phyloP scores from a whole-genome alignment of 2,329 filamentous ascomycete genomes.

The Fusarium oxysporum region DNA sequence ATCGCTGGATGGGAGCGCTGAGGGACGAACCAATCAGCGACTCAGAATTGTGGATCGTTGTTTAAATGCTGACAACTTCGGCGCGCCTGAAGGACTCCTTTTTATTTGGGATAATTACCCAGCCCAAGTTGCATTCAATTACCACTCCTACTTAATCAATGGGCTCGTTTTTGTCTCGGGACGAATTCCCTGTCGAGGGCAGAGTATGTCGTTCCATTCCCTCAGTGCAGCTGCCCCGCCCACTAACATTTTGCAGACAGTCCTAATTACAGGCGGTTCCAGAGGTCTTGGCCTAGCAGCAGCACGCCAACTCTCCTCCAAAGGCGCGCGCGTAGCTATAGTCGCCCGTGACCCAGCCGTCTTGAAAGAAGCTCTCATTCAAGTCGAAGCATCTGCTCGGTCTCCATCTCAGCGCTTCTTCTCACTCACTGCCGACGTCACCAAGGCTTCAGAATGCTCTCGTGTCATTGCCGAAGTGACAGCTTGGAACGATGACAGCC shows the following conservation, averaged over 20 bases:
- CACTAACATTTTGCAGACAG: conserved; percentile 9
- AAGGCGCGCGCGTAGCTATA: conserved; percentile 24
- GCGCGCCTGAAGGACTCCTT: no score
- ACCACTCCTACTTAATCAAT: no score
- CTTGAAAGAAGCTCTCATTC: conserved; percentile 10
- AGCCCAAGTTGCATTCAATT: no score
- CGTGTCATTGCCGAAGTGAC: conserved; percentile 19
- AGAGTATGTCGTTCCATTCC: background rate
- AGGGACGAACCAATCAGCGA: no score
- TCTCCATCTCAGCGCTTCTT: conserved; percentile 21
- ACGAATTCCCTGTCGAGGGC: conserved; percentile 18
- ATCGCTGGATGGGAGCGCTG: no score
- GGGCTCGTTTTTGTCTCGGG: conserved; percentile 8
- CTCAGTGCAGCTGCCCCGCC: fast-evolving
- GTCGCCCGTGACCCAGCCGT: conserved; percentile 6
- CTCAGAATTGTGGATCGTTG: no score
- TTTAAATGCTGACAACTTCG: no score
- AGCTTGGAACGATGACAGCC: conserved; percentile 17
- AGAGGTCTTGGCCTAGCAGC: conserved; percentile 28
- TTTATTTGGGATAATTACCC: no score
- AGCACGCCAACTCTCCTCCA: conserved; percentile 26
- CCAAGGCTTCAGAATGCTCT: conserved; percentile 14
- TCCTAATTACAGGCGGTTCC: conserved; percentile 31
- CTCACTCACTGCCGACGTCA: conserved; percentile 19
- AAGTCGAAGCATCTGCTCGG: conserved; percentile 14